Base-by-base conservation (phyloP, 352 stramenopile species). In the Globisporangium apiculatum region DNA sequence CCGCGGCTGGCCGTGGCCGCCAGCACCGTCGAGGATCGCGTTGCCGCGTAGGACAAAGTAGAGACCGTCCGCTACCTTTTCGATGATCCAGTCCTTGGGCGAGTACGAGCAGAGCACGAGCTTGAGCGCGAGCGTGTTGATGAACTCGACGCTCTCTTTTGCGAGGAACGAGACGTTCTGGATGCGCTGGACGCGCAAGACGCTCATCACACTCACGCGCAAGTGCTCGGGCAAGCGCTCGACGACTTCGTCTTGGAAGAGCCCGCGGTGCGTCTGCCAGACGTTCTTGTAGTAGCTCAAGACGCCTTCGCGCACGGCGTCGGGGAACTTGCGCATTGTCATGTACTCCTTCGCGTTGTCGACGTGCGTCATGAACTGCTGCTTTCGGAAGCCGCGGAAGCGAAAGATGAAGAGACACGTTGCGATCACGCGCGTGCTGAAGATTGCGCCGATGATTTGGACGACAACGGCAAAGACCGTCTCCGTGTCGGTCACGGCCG, bases 261-360 rank as follows among this genome's bases (percentile, higher is more conserved):
- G 51, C 0, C 78, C 78, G 9, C 63, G 69, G 17, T 87, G 75
- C 0, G 73, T 75, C 15, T 67, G 59, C 80, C 80, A 91, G 1
- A 71, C 58, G 37, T 86, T 81, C 17, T 83, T 79, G 52, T 85
- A 86, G 54, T 80, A 91, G 8, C 53, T 64, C 12, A 86, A 35
- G 7, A 91, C 77, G 5, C 70, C 71, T 38, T 84, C 71, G 2
- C 75, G 75, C 31, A 91, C 69, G n/a, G 63, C 64, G 38, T 86
- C 68, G 0, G 80, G 80, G 37, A 91, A 82, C n/a, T 68, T 66
- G 4, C 72, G 76, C 54, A 80, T 72, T 52, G 76, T 68, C 80
- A 91, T 89, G 62, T 86, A 88, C 69, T 85, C 78, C 41, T 87
- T 87, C 35, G 80, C 74, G 40, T 72, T 83, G 50, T 91, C 78